Conservation (phyloP, 2,329 filamentous ascomycete species). For the Ophiostoma novo-ulmi region DNA sequence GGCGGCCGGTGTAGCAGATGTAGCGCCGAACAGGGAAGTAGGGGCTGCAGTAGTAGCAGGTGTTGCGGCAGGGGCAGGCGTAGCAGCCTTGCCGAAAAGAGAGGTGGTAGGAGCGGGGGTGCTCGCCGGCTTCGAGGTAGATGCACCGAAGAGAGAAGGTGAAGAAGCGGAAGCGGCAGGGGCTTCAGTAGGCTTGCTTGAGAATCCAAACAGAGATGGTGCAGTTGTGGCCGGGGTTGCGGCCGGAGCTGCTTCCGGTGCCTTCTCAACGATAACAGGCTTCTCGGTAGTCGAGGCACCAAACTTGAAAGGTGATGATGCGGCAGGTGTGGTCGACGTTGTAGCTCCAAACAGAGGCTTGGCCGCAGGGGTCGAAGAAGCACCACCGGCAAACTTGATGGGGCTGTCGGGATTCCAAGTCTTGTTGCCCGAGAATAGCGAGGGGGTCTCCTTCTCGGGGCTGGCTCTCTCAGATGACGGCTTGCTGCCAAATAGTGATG, state of each 20-base stretch:
- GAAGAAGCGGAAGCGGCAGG: not conserved
- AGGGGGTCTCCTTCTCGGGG: conserved; percentile 38
- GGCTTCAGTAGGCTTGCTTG: conserved; percentile 19
- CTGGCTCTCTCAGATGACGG: conserved; percentile 39
- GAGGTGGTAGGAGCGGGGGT: conserved; percentile 20
- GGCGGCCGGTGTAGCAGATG: conserved; percentile 25
- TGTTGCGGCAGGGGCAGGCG: not conserved
- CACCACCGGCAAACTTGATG: conserved; percentile 47
- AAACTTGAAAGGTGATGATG: conserved; percentile 20
- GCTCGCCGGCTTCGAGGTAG: conserved; percentile 18
- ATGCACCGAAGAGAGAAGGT: not conserved
- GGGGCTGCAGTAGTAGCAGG: conserved; percentile 1
- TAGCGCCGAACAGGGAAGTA: conserved; percentile 18
- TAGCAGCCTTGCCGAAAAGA: conserved; percentile 21
- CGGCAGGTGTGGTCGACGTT: not conserved
- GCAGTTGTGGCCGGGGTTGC: conserved; percentile 5
- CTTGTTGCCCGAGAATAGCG: conserved; percentile 36
- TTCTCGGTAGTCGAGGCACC: conserved; percentile 18
- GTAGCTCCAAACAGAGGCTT: conserved; percentile 26
- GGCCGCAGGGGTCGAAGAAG: conserved; percentile 15
- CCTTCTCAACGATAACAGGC: not conserved
- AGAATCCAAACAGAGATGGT: conserved; percentile 16
- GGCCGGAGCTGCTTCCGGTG: conserved; percentile 6
- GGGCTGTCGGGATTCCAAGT: conserved; percentile 48
- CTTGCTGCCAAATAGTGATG: conserved; percentile 29